Percentiles rank a stretch among this genome's conserved stretches.
phyloP scores from a whole-genome alignment of 805 yeast genomes.

The Starmerella floris region DNA sequence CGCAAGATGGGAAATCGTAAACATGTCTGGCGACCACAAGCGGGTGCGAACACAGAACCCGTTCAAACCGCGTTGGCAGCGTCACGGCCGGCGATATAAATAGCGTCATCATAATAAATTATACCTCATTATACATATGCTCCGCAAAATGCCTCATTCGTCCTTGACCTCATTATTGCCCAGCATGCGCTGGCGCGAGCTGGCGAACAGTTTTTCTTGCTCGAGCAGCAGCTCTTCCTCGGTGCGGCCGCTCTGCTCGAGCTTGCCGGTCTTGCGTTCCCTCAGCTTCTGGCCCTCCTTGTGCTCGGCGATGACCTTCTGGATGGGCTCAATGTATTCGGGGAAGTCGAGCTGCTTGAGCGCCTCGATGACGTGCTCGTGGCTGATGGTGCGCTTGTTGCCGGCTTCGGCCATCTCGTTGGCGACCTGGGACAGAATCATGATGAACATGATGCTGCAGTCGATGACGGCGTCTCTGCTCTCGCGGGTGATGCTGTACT shows the following conservation, averaged over 20 bases:
- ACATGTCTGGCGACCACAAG: too few relatives aligned
- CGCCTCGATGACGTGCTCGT: constrained; percentile 90
- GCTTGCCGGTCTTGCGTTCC: constrained; percentile 82
- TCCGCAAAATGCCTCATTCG: background rate
- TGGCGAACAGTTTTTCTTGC: constrained; percentile 77
- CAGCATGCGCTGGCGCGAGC: constrained; percentile 21
- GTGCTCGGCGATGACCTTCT: constrained; percentile 69
- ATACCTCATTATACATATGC: background rate
- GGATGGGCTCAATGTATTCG: constrained; percentile 70
- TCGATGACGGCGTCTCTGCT: constrained; percentile 92
- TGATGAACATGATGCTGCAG: constrained; percentile 89
- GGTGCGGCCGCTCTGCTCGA: constrained; percentile 79
- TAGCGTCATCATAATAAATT: background rate
- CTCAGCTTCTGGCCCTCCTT: constrained; percentile 74
- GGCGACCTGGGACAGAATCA: constrained; percentile 85
- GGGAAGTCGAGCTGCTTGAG: constrained; percentile 73
- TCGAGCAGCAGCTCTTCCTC: constrained; percentile 87
- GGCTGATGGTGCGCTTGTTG: constrained; percentile 88
- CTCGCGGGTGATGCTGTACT: constrained; percentile 76
- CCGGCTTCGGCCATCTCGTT: constrained; percentile 95
- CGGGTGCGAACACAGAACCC: too few relatives aligned
- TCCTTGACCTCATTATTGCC: constrained; percentile 10
- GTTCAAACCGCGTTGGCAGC: too few relatives aligned
- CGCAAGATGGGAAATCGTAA: too few relatives aligned
- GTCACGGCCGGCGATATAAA: too few relatives aligned